Conservation (phyloP, 192 early-diverging fungal genomes). For the Phlyctochytrium bullatum region DNA sequence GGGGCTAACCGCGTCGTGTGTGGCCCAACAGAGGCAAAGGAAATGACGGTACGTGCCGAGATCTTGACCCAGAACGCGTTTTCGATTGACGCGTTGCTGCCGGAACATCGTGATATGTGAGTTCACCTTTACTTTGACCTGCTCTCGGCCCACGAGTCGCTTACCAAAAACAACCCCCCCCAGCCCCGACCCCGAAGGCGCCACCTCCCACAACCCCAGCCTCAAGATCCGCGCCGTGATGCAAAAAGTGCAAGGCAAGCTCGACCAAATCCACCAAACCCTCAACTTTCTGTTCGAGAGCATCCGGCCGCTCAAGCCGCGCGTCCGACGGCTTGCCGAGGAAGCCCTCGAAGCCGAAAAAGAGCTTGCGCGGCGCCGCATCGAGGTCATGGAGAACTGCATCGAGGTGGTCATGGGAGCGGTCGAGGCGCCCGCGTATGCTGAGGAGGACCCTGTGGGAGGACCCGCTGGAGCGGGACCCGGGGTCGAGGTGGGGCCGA, state of each 20-base stretch:
- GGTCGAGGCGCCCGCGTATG: not conserved
- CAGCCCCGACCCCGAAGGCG: not conserved
- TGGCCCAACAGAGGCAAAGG: not conserved
- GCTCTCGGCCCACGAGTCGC: too few species aligned
- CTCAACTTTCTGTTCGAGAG: not conserved
- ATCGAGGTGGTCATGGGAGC: not conserved
- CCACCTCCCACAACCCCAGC: not conserved
- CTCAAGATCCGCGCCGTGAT: not conserved
- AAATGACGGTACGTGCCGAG: not conserved
- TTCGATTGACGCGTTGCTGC: not conserved
- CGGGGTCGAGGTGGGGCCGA: too few species aligned
- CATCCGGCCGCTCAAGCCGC: not conserved
- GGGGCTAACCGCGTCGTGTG: not conserved
- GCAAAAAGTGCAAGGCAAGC: not conserved
- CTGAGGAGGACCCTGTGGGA: not conserved
- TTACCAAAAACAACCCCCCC: not conserved
- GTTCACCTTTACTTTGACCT: not conserved
- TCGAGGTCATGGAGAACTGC: constrained; percentile 3
- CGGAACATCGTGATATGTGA: not conserved
- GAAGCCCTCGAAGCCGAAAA: not conserved
- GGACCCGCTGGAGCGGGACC: not conserved
- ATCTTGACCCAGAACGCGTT: constrained; percentile 5
- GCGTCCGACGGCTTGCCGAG: not conserved
- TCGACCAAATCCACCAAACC: constrained; percentile 2
- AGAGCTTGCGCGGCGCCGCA: not conserved